A percentile compares a stretch with the other conserved stretches of the same genome.
phyloP scores from a whole-genome alignment of 169 alveolate genomes.

The Cryptosporidium canis region DNA sequence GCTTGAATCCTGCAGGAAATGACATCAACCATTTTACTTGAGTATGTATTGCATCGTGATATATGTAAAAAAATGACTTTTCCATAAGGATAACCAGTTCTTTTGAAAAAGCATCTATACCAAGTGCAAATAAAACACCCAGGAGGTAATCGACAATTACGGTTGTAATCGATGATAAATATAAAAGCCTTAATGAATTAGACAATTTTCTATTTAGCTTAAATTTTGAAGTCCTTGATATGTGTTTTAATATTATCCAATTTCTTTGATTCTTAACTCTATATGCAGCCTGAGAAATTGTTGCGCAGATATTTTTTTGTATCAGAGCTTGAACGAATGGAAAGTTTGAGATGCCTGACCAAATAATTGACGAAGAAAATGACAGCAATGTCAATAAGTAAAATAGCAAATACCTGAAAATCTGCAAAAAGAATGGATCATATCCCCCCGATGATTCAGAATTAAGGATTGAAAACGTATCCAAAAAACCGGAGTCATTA shows the following conservation, averaged over 20 bases:
- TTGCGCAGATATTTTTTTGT: conserved; percentile 50
- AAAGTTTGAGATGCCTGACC: conserved; percentile 40
- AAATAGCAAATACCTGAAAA: conserved; percentile 33
- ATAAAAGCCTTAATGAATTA: conserved; percentile 11
- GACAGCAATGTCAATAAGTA: conserved; percentile 12
- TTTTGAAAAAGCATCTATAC: conserved; percentile 36
- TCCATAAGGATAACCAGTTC: conserved; percentile 40
- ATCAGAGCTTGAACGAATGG: conserved; percentile 22
- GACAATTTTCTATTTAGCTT: conserved; percentile 12
- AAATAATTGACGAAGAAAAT: conserved; percentile 10
- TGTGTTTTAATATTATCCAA: conserved; percentile 41
- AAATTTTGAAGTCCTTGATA: neutral
- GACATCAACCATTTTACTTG: conserved; percentile 70
- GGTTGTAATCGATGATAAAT: conserved; percentile 41
- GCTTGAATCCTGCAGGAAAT: conserved; percentile 58
- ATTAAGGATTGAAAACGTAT: neutral
- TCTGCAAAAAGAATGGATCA: conserved; percentile 47
- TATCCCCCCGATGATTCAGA: neutral
- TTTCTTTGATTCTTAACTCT: conserved; percentile 54
- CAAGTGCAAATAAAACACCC: conserved; percentile 45
- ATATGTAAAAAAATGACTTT: conserved; percentile 34
- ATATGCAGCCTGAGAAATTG: conserved; percentile 43
- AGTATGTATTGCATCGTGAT: conserved; percentile 65
- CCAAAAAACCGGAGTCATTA: neutral
- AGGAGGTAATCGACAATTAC: conserved; percentile 35